Base-by-base conservation (phyloP, 192 early-diverging fungal genomes). In the Umbelopsis sp. region DNA sequence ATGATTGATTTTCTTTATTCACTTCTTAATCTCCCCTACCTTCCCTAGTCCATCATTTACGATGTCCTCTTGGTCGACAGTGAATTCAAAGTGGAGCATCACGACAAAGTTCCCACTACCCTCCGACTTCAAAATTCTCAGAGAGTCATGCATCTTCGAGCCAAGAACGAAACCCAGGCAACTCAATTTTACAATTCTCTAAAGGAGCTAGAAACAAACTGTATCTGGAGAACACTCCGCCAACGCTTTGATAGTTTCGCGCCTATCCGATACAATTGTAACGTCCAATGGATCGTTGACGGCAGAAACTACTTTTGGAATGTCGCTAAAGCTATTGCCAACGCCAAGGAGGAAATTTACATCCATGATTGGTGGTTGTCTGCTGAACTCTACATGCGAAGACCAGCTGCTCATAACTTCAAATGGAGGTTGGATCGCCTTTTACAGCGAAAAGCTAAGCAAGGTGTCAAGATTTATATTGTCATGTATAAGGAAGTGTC, bases 401-500 rank as follows among this genome's bases (percentile, higher is more conserved):
- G 92, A 29, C 91, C 90, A 21, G 84, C 87, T 29, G 75, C 82
- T 25, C 81, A 91, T 11, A 86, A 90, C 51, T 79, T 86, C 45
- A 82, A 90, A 69, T 93, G 87, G 78, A 80, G 92, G 8, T 69
- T 95, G 44, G 93, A 93, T 75, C 85, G 87, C 31, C 70, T 94
- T 38, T 77, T 95, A 14, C 85, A 89, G 71, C 87, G 88, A 69
- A 94, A 94, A 80, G 94, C 94, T 36, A 85, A 90, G 53, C 86
- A 93, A 75, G 94, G 94, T 16, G 89, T 95, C 67, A 87, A 91
- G 76, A 88, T 95, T 59, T 94, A 91, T 68, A 88, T 95, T 52
- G 81, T 92, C 4, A 83, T 95, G 72, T 95, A 94, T 79, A 94
- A 94, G 76, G 94, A 95, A 53, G 72, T 82, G 12, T 68, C 76